These are phyloP conservation scores for Lodderomyces jiufengensis DNA, from an alignment of 1,139 yeast genomes.

Conservation along the genomic window DNA sequence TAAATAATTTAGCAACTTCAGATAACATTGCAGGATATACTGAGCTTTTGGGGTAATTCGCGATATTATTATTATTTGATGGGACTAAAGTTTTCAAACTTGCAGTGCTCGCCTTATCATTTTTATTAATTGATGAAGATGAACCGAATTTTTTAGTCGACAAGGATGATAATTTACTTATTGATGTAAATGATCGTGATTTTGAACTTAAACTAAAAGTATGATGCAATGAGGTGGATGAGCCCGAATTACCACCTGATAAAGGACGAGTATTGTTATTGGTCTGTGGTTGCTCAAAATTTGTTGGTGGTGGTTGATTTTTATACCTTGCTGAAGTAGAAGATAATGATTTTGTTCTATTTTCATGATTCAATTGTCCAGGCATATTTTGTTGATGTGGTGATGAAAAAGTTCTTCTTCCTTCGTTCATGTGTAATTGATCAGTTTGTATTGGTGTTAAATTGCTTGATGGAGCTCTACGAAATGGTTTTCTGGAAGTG, in stretches of 20 bases:
- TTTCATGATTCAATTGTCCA: slow-evolving; percentile 14
- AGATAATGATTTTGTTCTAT: slow-evolving; percentile 23
- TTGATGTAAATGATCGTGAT: slow-evolving; percentile 43
- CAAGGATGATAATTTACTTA: slow-evolving; percentile 40
- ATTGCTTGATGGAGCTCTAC: slow-evolving; percentile 15
- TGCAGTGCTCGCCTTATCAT: slow-evolving; percentile 30
- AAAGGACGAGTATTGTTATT: slow-evolving; percentile 12
- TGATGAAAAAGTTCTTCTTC: slow-evolving; percentile 25
- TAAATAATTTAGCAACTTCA: slow-evolving; percentile 75
- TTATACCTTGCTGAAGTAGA: slow-evolving; percentile 18
- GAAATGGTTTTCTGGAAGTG: slow-evolving; percentile 8
- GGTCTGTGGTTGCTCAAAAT: slow-evolving; percentile 7
- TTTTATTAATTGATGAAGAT: slow-evolving; percentile 28
- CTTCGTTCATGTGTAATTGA: slow-evolving; percentile 10
- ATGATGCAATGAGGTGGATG: slow-evolving; percentile 26
- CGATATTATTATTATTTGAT: slow-evolving; percentile 16
- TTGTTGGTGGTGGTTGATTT: slow-evolving; percentile 9
- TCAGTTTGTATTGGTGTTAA: slow-evolving; percentile 21
- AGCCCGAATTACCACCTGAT: slow-evolving; percentile 21
- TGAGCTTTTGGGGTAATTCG: slow-evolving; percentile 41
- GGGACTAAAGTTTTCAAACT: slow-evolving; percentile 7
- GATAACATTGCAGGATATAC: slow-evolving; percentile 91
- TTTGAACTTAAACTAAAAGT: slow-evolving; percentile 40
- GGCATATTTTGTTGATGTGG: slow-evolving; percentile 18
- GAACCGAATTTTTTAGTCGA: slow-evolving; percentile 42